A percentile compares a stretch with the other conserved stretches of the same genome.
phyloP scores from a whole-genome alignment of 371 early-diverging fungal genomes.

The Apophysomyces variabilis region DNA sequence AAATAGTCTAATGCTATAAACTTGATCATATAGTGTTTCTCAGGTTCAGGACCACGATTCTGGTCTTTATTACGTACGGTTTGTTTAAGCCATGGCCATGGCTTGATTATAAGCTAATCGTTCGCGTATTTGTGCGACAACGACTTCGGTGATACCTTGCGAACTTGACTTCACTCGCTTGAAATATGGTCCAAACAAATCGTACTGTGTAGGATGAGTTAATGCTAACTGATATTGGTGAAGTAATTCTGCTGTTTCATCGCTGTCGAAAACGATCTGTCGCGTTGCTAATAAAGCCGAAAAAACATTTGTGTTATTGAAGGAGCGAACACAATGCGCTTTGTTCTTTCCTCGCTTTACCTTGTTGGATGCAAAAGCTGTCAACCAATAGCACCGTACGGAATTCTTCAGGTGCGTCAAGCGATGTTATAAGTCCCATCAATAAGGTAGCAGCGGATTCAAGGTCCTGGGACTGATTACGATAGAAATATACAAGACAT shows the following conservation, averaged over 20 bases:
- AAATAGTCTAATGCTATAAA: too few species aligned
- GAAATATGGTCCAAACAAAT: slow-evolving; percentile 14
- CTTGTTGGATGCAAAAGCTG: slow-evolving; percentile 16
- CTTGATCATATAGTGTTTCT: too few species aligned
- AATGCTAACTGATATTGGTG: slow-evolving; percentile 16
- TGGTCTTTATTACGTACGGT: neutral
- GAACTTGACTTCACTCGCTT: slow-evolving; percentile 8
- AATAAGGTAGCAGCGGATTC: slow-evolving; percentile 11
- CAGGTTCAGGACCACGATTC: neutral
- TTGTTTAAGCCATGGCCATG: neutral
- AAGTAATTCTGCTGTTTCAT: slow-evolving; percentile 22
- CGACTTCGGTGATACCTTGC: neutral
- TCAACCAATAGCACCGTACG: slow-evolving; percentile 21
- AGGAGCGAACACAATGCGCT: neutral
- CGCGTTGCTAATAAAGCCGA: neutral
- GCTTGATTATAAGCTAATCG: slow-evolving; percentile 18
- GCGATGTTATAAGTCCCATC: slow-evolving; percentile 12
- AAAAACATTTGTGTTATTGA: neutral
- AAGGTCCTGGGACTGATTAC: slow-evolving; percentile 7
- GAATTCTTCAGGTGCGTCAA: slow-evolving; percentile 23
- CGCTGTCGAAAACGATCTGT: slow-evolving; percentile 14
- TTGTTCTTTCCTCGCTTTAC: neutral
- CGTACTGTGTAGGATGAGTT: neutral
- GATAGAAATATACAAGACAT: neutral
- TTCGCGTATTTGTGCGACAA: slow-evolving; percentile 13